phyloP scores from a whole-genome alignment of 257 asterid species.

The Jaltomata sinuosa region DNA sequence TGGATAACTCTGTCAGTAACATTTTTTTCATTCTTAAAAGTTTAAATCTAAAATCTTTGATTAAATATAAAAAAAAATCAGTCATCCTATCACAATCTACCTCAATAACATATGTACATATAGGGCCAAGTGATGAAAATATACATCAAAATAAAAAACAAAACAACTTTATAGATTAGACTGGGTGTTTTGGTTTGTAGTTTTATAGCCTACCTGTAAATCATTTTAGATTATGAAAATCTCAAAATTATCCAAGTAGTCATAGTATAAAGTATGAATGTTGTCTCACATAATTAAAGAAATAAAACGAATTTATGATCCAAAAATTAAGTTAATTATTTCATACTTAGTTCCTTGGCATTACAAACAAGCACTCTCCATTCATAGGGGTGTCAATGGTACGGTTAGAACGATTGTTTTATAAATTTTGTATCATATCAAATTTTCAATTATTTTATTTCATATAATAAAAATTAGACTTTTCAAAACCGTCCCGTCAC shows the following conservation, averaged over 20 bases:
- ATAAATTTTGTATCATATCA: no score
- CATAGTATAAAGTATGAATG: background rate
- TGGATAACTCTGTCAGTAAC: no score
- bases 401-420: no score
- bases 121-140: no score
- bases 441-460: no score
- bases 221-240: background rate
- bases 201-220: background rate
- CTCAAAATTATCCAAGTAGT: background rate
- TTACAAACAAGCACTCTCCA: background rate
- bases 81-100: no score
- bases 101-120: no score
- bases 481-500: no score
- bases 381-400: no score
- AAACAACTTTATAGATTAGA: background rate
- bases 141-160: no score
- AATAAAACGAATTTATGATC: background rate
- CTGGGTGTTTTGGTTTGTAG: background rate
- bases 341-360: background rate
- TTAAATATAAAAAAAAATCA: no score
- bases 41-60: background rate
- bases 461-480: no score
- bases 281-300: background rate
- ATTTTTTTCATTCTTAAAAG: background rate
- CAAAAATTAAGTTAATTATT: background rate